Conservation (phyloP, 352 stramenopile species). For the Globisporangium parvum region DNA sequence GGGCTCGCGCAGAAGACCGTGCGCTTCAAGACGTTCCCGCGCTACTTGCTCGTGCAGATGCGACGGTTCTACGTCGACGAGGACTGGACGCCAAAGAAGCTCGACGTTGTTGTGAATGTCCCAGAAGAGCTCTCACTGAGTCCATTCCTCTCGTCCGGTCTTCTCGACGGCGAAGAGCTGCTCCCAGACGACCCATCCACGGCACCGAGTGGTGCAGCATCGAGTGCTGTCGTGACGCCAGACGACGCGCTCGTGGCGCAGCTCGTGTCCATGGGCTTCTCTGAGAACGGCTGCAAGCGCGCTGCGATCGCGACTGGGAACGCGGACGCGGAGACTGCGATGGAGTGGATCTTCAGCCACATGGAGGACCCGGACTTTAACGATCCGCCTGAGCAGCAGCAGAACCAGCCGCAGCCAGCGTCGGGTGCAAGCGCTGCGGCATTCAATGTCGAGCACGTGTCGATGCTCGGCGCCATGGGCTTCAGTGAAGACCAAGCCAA, state of each 20-base stretch:
- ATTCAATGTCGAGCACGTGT: constrained; percentile 75
- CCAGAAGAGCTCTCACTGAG: constrained; percentile 84
- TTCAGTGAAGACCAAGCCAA: constrained; percentile 88
- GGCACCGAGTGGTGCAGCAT: constrained; percentile 11
- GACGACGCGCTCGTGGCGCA: constrained; percentile 91
- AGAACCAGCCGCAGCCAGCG: constrained; percentile 11
- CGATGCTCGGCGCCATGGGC: constrained; percentile 78
- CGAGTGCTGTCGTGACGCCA: constrained; percentile 32
- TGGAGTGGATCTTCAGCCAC: constrained; percentile 99
- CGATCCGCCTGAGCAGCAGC: constrained; percentile 54
- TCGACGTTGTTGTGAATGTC: constrained; percentile 96
- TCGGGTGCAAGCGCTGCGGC: constrained; percentile 33
- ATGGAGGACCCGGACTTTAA: constrained; percentile 98
- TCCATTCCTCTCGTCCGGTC: constrained; percentile 78
- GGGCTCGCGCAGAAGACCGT: constrained; percentile 72
- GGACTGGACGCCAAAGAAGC: constrained; percentile 96
- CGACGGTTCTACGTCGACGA: constrained; percentile 95
- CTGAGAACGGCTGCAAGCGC: constrained; percentile 95
- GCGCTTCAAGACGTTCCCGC: constrained; percentile 93
- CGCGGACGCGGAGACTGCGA: constrained; percentile 89
- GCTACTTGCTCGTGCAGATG: constrained; percentile 97
- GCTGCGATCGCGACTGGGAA: constrained; percentile 92
- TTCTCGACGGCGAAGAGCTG: constrained; percentile 83
- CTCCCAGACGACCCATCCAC: constrained; percentile 61
- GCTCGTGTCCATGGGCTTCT: constrained; percentile 98